Conservation (phyloP, 192 early-diverging fungal species). For the Entomortierella parvispora region DNA sequence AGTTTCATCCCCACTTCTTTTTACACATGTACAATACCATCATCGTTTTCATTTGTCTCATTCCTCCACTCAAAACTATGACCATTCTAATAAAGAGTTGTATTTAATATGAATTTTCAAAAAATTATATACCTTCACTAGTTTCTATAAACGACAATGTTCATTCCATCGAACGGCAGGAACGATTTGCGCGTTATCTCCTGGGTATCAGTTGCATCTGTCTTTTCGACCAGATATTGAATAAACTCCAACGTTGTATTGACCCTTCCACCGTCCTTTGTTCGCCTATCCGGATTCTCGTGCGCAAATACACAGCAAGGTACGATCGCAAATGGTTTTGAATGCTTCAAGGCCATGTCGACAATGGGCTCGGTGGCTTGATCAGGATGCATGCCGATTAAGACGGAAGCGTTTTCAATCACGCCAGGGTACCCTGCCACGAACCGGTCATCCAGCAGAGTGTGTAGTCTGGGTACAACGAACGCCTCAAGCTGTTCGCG, state of each 20-base stretch:
- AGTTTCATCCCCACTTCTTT: no score
- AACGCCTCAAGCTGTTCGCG: conserved; percentile 20
- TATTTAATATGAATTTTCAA: no score
- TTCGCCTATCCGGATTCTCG: conserved; percentile 51
- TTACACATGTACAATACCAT: no score
- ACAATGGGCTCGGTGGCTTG: conserved; percentile 71
- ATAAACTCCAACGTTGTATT: conserved; percentile 56
- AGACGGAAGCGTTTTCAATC: conserved; percentile 46
- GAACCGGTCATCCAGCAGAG: conserved; percentile 52
- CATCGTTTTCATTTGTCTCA: no score
- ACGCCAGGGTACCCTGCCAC: conserved; percentile 21
- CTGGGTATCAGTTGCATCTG: not conserved
- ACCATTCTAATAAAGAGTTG: no score
- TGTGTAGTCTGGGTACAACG: conserved; percentile 32
- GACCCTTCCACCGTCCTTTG: conserved; percentile 43
- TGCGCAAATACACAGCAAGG: conserved; percentile 45
- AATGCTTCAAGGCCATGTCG: conserved; percentile 52
- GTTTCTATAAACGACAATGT: conserved; percentile 19
- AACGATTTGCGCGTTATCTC: conserved; percentile 14
- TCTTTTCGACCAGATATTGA: conserved; percentile 58
- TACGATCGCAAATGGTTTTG: conserved; percentile 64
- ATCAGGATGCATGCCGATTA: conserved; percentile 69
- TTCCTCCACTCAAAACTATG: no score
- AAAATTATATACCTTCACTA: no score
- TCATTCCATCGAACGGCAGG: conserved; percentile 48